Conservation (phyloP, 2,329 filamentous ascomycete genomes). For the Nigrospora sphaerica region DNA sequence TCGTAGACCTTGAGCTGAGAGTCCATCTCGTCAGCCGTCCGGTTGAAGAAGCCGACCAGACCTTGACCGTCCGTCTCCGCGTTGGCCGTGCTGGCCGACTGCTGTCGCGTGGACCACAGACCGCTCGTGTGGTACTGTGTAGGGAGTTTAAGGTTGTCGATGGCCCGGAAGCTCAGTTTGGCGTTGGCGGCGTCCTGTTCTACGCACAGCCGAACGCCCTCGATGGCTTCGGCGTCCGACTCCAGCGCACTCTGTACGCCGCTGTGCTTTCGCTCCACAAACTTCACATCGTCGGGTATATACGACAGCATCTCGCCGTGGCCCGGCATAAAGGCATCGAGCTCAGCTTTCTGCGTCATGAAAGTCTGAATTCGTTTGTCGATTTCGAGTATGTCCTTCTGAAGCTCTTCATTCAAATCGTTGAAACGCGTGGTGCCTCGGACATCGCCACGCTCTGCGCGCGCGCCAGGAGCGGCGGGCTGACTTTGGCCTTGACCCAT, state of each 20-base stretch:
- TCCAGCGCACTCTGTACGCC: constrained; percentile 32
- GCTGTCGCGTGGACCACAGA: constrained; percentile 31
- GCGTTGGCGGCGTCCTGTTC: constrained; percentile 33
- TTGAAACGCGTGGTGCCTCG: constrained; percentile 86
- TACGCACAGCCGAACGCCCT: constrained; percentile 31
- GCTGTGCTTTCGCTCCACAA: constrained; percentile 36
- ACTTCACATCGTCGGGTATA: constrained; percentile 36
- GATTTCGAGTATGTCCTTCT: constrained; percentile 68
- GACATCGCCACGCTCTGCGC: constrained; percentile 72
- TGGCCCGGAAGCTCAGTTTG: constrained; percentile 34
- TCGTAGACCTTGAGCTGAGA: constrained; percentile 50
- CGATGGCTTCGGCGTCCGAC: constrained; percentile 33
- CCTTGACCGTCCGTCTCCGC: constrained; percentile 46
- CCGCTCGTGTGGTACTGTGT: constrained; percentile 41
- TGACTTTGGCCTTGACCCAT: constrained; percentile 48
- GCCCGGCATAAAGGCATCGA: constrained; percentile 59
- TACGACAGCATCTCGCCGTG: constrained; percentile 47
- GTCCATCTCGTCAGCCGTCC: constrained; percentile 54
- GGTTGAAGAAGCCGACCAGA: constrained; percentile 57
- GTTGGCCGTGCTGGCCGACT: constrained; percentile 32
- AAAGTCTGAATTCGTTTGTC: constrained; percentile 77
- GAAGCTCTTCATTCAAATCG: constrained; percentile 76
- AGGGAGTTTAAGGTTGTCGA: constrained; percentile 39
- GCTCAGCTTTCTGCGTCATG: constrained; percentile 70
- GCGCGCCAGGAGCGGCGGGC: constrained; percentile 60